Base-by-base conservation (phyloP, 1,284 basidiomycete species). In the Xerocomus amazonicus region DNA sequence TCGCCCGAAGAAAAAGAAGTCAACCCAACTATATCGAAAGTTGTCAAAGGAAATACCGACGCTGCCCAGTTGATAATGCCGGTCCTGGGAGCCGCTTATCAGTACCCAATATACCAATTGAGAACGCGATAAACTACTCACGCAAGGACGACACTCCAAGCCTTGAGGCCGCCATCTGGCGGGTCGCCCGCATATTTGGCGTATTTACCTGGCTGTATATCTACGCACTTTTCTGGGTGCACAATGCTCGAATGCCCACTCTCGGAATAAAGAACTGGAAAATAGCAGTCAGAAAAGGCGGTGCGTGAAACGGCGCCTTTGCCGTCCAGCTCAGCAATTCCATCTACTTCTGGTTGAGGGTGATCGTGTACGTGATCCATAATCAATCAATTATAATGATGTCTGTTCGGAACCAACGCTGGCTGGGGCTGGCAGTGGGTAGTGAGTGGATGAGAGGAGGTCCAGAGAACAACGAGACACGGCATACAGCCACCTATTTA, bases 91-190 rank as follows among this genome's bases (percentile, higher is more conserved):
- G 8, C 28, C 17, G 32, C 8, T 36, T n/a, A 27, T 39, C 38
- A 39, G 38, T 27, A 14, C 38, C 9, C 19, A 23, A 7, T 17
- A 13, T 4, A n/a, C 5, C 10, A 12, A 19, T 8, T 31, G 13
- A 33, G 7, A 35, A 19, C 5, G 34, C 1, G 9, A 10, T 2
- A 39, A 7, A 3, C 3, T 6, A 55, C 75, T 49, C 51, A 79
- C 77, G 53, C 77, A 54, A 73, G 44, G 13, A 79, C 70, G 28
- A 80, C 71, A 6, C 75, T 60, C 79, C 79, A 81, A 1, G 80
- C 79, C 53, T 71, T 70, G 36, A 73, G 56, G 2, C 79, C 79
- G 27, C 79, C 80, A 58, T 81, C 79, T 6, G 76, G 76, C 16
- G 66, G 40, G 6, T 52, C 66, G 36, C 52, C 55, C 2, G 46